Base-by-base conservation (phyloP, 1,284 basidiomycete species). In the Mycocalia duriaeana region DNA sequence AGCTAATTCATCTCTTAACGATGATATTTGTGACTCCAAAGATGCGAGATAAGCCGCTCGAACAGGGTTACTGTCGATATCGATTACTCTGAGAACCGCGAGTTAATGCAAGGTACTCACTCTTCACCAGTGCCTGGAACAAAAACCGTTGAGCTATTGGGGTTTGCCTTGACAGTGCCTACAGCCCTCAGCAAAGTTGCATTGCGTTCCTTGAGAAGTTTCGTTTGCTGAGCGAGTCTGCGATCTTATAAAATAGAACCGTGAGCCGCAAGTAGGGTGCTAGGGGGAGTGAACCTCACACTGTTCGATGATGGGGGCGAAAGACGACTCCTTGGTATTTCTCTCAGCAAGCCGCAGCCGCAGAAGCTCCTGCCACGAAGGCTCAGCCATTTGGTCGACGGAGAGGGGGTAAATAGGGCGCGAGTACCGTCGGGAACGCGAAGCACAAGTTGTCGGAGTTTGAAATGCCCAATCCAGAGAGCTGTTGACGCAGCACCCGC, bases 1-100 rank as follows among this genome's bases (percentile, higher is more conserved):
- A 2, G 93, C 89, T 36, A 98, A 75, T 64, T 98, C 95, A 57
- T 91, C 88, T 22, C 93, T 83, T 40, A 95, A 74, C 5, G 89
- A 82, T 2, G 91, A 89, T 62, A 98, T 90, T 63, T 98, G 94
- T 2, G 87, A 85, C 66, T 98, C 94, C 44, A 98, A 82, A 13
- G 94, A 95, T 1, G 85, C 72, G 57, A 94, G 85, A 64, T 96
- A 93, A 20, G 91, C 91, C 18, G 81, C 79, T 37, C 85, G 84
- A 22, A 95, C 85, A 18, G 92, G 85, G 61, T 91, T 91, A 54
- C 83, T 88, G 54, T n/a, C n/a, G n/a, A n/a, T n/a, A n/a, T n/a
- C n/a, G n/a, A n/a, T n/a, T n/a, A n/a, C n/a, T n/a, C n/a, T n/a
- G n/a, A n/a, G n/a, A n/a, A n/a, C n/a, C n/a, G n/a, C n/a, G 37